A percentile compares a stretch with the other conserved stretches of the same genome.
These are phyloP conservation scores for Maudiozyma turicensis DNA, from an alignment of 805 yeast species.

Conservation along the genomic window DNA sequence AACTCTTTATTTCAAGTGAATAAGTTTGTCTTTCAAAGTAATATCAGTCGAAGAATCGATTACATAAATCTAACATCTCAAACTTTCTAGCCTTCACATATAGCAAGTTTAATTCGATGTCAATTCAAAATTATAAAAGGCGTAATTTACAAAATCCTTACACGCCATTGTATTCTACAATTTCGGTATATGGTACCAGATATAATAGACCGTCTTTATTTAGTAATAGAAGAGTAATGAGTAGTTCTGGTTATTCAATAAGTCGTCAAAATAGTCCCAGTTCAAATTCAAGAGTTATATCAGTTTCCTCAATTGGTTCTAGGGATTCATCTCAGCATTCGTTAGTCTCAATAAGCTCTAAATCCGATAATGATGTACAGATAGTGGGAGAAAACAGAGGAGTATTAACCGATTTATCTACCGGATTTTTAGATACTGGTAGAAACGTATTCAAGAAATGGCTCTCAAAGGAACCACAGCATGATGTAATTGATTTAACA, in stretches of 20 bases:
- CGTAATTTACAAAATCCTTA: conserved; percentile 10
- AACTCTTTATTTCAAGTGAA: too few relatives aligned
- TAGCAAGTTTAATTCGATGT: conserved; percentile 5
- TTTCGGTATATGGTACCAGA: conserved; percentile 15
- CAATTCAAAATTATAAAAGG: conserved; percentile 12
- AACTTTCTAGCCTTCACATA: neutral
- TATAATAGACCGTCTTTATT: conserved; percentile 13
- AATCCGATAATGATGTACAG: neutral
- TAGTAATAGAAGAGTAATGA: conserved; percentile 15
- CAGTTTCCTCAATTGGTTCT: neutral
- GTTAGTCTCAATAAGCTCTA: neutral
- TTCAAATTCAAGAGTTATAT: neutral
- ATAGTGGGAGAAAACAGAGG: neutral
- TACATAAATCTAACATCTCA: too few relatives aligned
- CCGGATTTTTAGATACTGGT: conserved; percentile 1
- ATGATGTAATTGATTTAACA: neutral
- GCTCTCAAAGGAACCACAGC: neutral
- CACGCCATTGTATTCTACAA: conserved; percentile 13
- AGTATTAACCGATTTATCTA: neutral
- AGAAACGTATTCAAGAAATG: neutral
- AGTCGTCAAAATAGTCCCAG: neutral
- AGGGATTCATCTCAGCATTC: neutral
- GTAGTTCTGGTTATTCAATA: conserved; percentile 1
- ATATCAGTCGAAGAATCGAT: too few relatives aligned
- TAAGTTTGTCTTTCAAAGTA: too few relatives aligned